Conservation (phyloP, 2,329 filamentous ascomycete species). For the Colletotrichum sp. region DNA sequence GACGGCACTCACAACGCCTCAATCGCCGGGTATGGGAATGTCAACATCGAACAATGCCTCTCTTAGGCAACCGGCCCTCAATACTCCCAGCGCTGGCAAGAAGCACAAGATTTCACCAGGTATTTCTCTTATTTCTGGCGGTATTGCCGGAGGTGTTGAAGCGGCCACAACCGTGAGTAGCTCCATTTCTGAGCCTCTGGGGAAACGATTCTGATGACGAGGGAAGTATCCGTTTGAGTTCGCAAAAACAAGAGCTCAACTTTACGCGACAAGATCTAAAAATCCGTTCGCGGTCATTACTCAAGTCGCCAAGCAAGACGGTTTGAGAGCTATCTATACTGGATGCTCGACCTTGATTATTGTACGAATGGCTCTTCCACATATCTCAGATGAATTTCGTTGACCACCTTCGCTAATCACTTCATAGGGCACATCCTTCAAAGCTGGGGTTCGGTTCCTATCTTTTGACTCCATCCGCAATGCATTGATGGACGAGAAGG, state of each 20-base stretch:
- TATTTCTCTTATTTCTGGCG: slow-evolving; percentile 55
- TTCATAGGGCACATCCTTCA: slow-evolving; percentile 58
- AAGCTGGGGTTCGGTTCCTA: slow-evolving; percentile 70
- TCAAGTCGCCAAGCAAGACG: slow-evolving; percentile 60
- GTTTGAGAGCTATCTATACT: slow-evolving; percentile 63
- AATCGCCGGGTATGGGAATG: neutral
- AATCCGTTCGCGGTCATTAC: slow-evolving; percentile 64
- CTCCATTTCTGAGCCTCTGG: neutral
- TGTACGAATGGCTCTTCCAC: slow-evolving; percentile 19
- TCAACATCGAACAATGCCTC: neutral
- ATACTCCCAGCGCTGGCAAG: neutral
- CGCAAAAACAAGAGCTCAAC: slow-evolving; percentile 68
- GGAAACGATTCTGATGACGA: neutral
- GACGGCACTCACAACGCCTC: neutral
- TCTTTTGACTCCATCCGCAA: slow-evolving; percentile 71
- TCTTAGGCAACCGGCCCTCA: neutral
- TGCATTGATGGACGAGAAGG: slow-evolving; percentile 58
- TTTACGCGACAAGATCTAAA: slow-evolving; percentile 43
- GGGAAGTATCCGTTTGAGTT: slow-evolving; percentile 71
- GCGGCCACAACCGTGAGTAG: slow-evolving; percentile 48
- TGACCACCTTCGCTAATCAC: neutral
- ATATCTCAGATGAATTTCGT: neutral
- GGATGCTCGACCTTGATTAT: slow-evolving; percentile 65
- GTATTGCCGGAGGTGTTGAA: slow-evolving; percentile 57
- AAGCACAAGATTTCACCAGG: slow-evolving; percentile 36